Evolutionary conservation across 2,329 filamentous ascomycete genomes (phyloP).

Genomic region (Colletotrichum viniferum): DNA sequence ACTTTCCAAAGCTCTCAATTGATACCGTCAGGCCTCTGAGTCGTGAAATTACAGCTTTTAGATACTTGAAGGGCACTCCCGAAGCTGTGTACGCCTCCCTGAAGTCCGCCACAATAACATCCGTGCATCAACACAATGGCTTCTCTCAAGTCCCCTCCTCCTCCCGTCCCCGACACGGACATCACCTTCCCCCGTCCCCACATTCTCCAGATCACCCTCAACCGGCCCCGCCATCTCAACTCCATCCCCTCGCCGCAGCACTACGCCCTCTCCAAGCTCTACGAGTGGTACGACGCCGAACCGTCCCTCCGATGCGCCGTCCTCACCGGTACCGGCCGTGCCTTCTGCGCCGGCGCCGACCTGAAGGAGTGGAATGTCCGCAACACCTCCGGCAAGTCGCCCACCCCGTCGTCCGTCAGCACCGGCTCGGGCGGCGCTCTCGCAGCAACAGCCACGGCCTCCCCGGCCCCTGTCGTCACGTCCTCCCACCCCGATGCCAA

Average conservation of each 20-base stretch:
- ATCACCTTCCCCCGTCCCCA: constrained; percentile 57
- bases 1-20: not conserved
- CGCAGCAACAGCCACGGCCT: not conserved
- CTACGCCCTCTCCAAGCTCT: constrained; percentile 48
- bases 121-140: not conserved
- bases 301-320: constrained; percentile 65
- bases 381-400: constrained; percentile 32
- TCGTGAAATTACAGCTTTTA: not conserved
- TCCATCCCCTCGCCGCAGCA: constrained; percentile 56
- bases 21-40: not conserved
- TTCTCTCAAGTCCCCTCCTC: not conserved
- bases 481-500: not conserved
- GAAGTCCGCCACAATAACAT: not conserved
- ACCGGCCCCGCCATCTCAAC: constrained; percentile 63
- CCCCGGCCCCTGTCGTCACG: not conserved
- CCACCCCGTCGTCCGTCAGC: not conserved
- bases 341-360: constrained; percentile 73
- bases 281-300: constrained; percentile 65
- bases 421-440: not conserved
- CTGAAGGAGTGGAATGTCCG: constrained; percentile 65
- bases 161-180: not conserved
- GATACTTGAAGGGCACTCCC: not conserved
- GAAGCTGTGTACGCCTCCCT: not conserved
- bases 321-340: constrained; percentile 65
- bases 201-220: constrained; percentile 64